Evolutionary conservation across 2,329 filamentous ascomycete species (phyloP).

Genomic region (Fusarium sp.): DNA sequence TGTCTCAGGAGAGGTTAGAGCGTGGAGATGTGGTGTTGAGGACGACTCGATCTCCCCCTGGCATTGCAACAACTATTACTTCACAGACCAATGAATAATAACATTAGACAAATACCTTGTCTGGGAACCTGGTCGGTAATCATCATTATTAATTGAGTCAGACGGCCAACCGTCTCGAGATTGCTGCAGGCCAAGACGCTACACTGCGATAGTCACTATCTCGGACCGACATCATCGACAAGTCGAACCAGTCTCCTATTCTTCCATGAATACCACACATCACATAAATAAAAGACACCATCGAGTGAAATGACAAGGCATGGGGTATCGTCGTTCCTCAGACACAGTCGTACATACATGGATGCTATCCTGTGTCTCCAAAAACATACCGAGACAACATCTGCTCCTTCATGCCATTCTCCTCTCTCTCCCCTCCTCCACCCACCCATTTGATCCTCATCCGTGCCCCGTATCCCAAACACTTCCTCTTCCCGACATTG

Average conservation of each 20-base stretch:
- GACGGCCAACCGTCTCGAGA: neutral
- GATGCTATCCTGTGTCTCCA: conserved; percentile 9
- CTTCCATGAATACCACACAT: neutral
- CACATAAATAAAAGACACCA: neutral
- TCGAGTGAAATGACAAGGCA: conserved; percentile 3
- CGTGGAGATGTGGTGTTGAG: neutral
- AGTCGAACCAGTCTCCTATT: neutral
- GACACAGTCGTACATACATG: conserved; percentile 25
- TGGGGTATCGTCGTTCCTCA: conserved; percentile 35
- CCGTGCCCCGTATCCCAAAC: conserved; percentile 17
- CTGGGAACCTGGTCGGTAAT: neutral
- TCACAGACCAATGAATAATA: neutral
- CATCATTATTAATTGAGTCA: neutral
- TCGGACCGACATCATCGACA: neutral
- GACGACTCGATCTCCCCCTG: neutral
- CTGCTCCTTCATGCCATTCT: conserved; percentile 8
- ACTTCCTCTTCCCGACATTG: conserved; percentile 11
- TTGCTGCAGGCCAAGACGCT: neutral
- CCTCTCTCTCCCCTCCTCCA: conserved; percentile 5
- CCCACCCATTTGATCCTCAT: neutral
- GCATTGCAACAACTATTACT: neutral
- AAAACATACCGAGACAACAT: conserved; percentile 8
- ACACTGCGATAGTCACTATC: neutral
- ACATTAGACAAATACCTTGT: neutral
- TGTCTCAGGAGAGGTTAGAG: neutral